Base-by-base conservation (phyloP, 208 protist genomes). In the Trypanosoma platydactyli region DNA sequence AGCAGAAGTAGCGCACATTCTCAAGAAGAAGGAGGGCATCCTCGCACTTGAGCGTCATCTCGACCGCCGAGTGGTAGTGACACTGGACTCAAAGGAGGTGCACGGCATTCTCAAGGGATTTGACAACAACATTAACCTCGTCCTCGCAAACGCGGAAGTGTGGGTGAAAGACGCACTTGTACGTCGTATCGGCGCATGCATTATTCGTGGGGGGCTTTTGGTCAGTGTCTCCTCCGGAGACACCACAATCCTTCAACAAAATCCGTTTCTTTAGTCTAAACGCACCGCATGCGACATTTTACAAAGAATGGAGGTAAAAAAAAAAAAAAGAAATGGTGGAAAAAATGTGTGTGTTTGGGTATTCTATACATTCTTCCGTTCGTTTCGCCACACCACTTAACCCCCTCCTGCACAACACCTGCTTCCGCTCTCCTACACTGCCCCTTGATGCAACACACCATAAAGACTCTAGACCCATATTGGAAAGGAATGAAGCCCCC, bases 31-130 rank as follows among this genome's bases (percentile, higher is more conserved):
- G 49, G 83, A 91, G 71, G 54, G 77, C 35, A 89, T 94, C 45
- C 68, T 91, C 18, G 67, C 84, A 12, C 55, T 94, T 4, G 83
- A 92, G 46, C 88, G 84, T 60, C 88, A 84, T 57, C 80, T 94
- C 1, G 89, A 92, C 53, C 73, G 86, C 5, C 91, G 88, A 40
- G 62, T 94, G 12, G 79, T 86, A 22, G 70, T 91, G 16, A 63
- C 81, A 0, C 54, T 89, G 48, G 74, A 70, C 13, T 48, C 63
- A 20, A 57, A 66, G 13, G 81, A 92, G 38, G 53, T 92, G 4
- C 81, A 86, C 30, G 89, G 86, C 11, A 74, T 92, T 5, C 66
- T 94, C 13, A 94, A 94, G 58, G 86, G 89, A n/a, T 94, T 91
- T 40, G 89, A 94, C 59, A 92, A 92, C 58, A 94, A 94, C 52